Percentiles rank a stretch among this genome's conserved stretches.
Conservation (phyloP, 345 rosid species). For the Brassica juncea region DNA sequence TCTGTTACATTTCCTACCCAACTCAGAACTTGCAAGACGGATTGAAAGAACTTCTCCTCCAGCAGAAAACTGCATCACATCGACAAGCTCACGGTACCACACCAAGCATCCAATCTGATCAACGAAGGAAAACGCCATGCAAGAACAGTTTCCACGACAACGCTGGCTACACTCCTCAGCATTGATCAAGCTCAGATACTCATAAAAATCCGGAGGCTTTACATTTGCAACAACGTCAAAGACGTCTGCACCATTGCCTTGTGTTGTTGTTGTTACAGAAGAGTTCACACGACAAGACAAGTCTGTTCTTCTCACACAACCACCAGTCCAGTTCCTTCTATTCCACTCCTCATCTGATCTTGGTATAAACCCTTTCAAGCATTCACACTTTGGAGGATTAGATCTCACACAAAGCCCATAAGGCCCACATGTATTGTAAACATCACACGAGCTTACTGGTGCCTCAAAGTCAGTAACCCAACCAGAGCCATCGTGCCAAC, state of each 20-base stretch:
- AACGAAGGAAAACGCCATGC: constrained; percentile 32
- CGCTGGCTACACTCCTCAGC: constrained; percentile 22
- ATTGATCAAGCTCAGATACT: constrained; percentile 32
- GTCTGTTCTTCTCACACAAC: constrained; percentile 32
- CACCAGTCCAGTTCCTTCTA: constrained; percentile 34
- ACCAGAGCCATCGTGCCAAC: constrained; percentile 33
- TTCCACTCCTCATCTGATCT: constrained; percentile 41
- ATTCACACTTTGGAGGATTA: constrained; percentile 35
- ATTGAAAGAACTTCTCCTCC: constrained; percentile 33
- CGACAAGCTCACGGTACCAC: constrained; percentile 36
- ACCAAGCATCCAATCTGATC: constrained; percentile 39
- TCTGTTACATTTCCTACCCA: constrained; percentile 28
- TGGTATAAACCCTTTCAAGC: constrained; percentile 44
- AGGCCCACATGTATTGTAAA: constrained; percentile 33
- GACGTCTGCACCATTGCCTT: constrained; percentile 21
- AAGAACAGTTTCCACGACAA: constrained; percentile 42
- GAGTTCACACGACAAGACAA: constrained; percentile 32
- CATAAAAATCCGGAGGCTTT: constrained; percentile 42
- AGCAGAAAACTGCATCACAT: constrained; percentile 28
- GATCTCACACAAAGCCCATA: constrained; percentile 36
- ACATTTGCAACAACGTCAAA: constrained; percentile 28
- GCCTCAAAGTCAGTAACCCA: constrained; percentile 37
- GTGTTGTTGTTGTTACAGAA: constrained; percentile 17
- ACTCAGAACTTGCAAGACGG: constrained; percentile 39
- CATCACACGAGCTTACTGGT: constrained; percentile 31